Base-by-base conservation (phyloP, 116 monocot genomes). In the Iris pallida region DNA sequence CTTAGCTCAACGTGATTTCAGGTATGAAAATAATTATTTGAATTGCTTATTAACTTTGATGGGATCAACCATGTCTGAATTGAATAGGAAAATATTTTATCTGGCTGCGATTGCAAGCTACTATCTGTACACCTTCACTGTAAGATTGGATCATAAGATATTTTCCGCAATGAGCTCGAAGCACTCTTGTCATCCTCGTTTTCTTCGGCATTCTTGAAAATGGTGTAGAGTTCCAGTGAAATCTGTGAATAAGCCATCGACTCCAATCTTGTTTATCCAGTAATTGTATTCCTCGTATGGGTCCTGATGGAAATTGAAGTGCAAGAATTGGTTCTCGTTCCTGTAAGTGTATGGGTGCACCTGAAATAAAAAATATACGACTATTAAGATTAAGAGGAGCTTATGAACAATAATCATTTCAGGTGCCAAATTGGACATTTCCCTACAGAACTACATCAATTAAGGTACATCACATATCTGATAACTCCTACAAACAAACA, bases 261-360 rank as follows among this genome's bases (percentile, higher is more conserved):
- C 78, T 0, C 84, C 82, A 3, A 93, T 78, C 53, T 75, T 71
- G 42, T 88, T 77, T 60, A 93, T 56, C 89, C 89, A 93, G 62
- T 84, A 93, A 42, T 78, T 75, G 16, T 86, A 93, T 40, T 93
- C 93, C 5, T 30, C 79, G 45, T 89, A 89, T 8, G 89, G 89
- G 61, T 93, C 93, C 53, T 93, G 84, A 65, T 79, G 71, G 78
- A 89, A 93, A 47, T 93, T 54, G 5, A 79, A 82, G 57, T 89
- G 86, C 41, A 93, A 58, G 80, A 82, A 93, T 8, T 55, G 44
- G 54, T 93, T 83, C 81, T 93, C 93, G 63, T 93, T 89, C 78
- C 87, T 84, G 85, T 68, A 93, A 1, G 89, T 89, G 69, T 89
- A 89, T 16, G 89, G 89, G 49, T 93, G 86, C 40, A 93, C 93